Evolutionary conservation across 345 rosid genomes (phyloP), one percentile per base, ranked within the genome.

Genomic region (Physaria fendleri): DNA sequence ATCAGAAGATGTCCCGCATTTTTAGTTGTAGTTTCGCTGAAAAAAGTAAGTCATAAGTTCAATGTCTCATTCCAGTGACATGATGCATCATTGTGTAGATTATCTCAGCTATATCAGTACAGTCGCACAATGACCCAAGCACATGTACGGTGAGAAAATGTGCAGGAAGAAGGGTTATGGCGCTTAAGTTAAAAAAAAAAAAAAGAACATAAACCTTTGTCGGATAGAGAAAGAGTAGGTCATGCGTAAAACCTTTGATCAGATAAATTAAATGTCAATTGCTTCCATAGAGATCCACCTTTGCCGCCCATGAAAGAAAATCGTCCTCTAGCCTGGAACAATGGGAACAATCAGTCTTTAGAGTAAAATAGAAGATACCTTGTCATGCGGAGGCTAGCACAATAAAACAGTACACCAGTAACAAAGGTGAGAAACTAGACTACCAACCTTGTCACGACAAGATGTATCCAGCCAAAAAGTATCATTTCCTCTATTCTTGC

Each of bases 391-490:
- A 33, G 49, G 24, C 43, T n/a, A 39, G 4, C 8, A 47, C 42
- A 40, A 23, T 12, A 27, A 30, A 20, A 42, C 35, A 52, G 17
- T 7, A 41, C 16, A 13, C 22, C 30, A 27, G 34, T 8, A 42
- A 35, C 28, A 4, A 54, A 1, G 5, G 49, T 3, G 47, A 56
- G 27, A 71, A 27, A 20, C 15, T 17, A 64, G 37, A 44, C 51
- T 47, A 74, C 68, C 6, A 37, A 92, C 97, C 97, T 84, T 92
- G 69, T 92, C 99, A 56, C 54, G 75, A 15, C 94, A 92, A 57
- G 99, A 87, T 71, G 97, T 92, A 73, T 89, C 99, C 77, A 93
- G 75, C 99, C 99, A 93, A 74, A 93, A 93, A 8, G 97, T 74
- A 73, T 89, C 83, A 61, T 78, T 77, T 23, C 85, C 89, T 51